Percentiles rank a stretch among this genome's conserved stretches.
phyloP scores from a whole-genome alignment of 805 yeast genomes.

The Ogataea wickerhamii region DNA sequence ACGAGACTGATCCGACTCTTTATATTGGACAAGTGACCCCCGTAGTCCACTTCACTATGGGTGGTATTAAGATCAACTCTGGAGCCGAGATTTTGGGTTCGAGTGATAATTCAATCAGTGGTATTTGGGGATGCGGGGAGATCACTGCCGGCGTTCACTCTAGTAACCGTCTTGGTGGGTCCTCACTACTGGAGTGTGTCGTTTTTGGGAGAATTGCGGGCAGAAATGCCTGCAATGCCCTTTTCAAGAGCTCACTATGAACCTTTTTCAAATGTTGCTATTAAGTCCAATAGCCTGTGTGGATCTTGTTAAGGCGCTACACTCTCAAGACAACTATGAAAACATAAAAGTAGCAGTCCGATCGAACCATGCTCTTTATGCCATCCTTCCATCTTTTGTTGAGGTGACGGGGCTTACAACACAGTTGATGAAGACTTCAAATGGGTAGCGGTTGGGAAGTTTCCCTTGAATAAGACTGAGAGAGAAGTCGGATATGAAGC shows the following conservation, averaged over 20 bases:
- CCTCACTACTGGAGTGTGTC: slow-evolving; percentile 58
- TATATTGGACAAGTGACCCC: slow-evolving; percentile 54
- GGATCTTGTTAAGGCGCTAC: too few relatives aligned
- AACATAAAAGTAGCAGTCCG: too few relatives aligned
- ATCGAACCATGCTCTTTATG: too few relatives aligned
- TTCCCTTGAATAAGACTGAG: too few relatives aligned
- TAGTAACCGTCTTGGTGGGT: slow-evolving; percentile 59
- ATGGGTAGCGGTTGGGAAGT: too few relatives aligned
- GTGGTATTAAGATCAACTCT: slow-evolving; percentile 56
- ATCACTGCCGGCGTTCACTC: slow-evolving; percentile 72
- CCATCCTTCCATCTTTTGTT: too few relatives aligned
- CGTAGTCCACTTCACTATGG: slow-evolving; percentile 65
- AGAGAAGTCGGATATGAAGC: too few relatives aligned
- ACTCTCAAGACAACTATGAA: too few relatives aligned
- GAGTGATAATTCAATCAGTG: slow-evolving; percentile 34
- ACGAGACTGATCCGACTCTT: slow-evolving; percentile 22
- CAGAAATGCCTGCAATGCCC: slow-evolving; percentile 8
- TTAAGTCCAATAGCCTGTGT: too few relatives aligned
- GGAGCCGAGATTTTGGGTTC: slow-evolving; percentile 37
- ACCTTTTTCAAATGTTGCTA: too few relatives aligned
- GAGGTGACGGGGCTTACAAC: too few relatives aligned
- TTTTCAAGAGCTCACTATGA: not conserved
- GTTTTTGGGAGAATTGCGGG: slow-evolving; percentile 61
- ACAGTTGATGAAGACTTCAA: too few relatives aligned
- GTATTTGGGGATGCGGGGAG: slow-evolving; percentile 65